Evolutionary conservation across 441 rosid species (phyloP).

Genomic region (Cnidoscolus chayamansa): DNA sequence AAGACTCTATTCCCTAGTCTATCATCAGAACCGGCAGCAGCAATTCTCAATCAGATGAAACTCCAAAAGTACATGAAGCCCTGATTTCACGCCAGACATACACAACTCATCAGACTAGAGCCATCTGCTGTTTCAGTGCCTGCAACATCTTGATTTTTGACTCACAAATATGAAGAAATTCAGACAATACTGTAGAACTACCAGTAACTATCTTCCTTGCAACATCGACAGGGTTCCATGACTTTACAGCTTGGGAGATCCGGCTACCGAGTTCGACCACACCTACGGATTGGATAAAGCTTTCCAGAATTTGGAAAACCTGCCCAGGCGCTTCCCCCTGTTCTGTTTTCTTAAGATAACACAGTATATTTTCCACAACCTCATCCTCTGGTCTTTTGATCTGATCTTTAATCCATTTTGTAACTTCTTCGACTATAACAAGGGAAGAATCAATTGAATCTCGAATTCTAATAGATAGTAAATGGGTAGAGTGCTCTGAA

Average conservation of each 20-base stretch:
- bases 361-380: conserved; percentile 44
- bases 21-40: not conserved
- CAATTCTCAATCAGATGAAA: not conserved
- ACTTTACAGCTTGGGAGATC: conserved; percentile 52
- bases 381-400: conserved; percentile 53
- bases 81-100: not conserved
- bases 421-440: conserved; percentile 49
- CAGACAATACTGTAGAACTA: conserved; percentile 38
- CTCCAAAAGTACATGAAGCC: conserved; percentile 1
- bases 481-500: conserved; percentile 45
- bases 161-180: conserved; percentile 61
- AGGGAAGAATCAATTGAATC: conserved; percentile 46
- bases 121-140: conserved; percentile 55
- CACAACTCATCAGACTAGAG: conserved; percentile 40
- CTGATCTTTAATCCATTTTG: conserved; percentile 46
- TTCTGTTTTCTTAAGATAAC: conserved; percentile 42
- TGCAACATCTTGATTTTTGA: conserved; percentile 55
- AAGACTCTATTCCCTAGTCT: not conserved
- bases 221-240: conserved; percentile 61
- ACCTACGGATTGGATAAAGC: conserved; percentile 35
- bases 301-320: conserved; percentile 55
- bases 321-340: conserved; percentile 62
- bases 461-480: conserved; percentile 38
- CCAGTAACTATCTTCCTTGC: conserved; percentile 56
- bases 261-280: conserved; percentile 54